phyloP scores from a whole-genome alignment of 2,329 filamentous ascomycete species.

The Periconia sp. region DNA sequence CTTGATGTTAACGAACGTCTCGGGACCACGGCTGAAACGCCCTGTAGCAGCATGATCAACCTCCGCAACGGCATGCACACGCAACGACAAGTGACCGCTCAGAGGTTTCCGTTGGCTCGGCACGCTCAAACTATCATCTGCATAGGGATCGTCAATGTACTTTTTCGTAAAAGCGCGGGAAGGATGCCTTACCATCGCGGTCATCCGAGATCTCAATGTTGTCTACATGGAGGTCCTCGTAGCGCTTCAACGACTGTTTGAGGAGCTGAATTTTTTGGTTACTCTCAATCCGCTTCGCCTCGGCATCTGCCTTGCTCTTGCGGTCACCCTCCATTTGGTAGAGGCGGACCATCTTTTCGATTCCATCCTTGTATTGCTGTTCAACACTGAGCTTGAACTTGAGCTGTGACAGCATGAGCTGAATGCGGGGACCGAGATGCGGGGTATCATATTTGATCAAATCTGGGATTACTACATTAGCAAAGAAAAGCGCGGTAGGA shows the following conservation, averaged over 20 bases:
- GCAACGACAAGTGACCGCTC: conserved; percentile 83
- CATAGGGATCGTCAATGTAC: conserved; percentile 29
- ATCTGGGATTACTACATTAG: conserved; percentile 58
- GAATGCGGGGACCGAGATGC: conserved; percentile 93
- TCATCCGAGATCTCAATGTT: conserved; percentile 78
- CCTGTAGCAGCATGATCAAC: conserved; percentile 87
- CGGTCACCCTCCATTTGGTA: conserved; percentile 97
- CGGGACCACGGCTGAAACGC: conserved; percentile 83
- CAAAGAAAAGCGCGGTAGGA: conserved; percentile 6
- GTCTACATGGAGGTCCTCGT: conserved; percentile 95
- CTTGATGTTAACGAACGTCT: conserved; percentile 95
- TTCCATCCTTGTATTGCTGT: conserved; percentile 97
- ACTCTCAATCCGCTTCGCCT: conserved; percentile 86
- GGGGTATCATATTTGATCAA: conserved; percentile 98
- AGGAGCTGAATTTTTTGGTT: conserved; percentile 96
- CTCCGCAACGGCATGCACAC: conserved; percentile 86
- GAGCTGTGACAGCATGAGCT: conserved; percentile 97
- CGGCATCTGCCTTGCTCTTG: conserved; percentile 92
- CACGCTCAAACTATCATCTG: conserved; percentile 94
- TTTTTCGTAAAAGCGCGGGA: background rate
- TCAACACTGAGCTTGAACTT: conserved; percentile 99
- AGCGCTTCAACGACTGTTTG: conserved; percentile 93
- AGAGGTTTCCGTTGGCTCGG: conserved; percentile 96
- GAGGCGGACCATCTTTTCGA: conserved; percentile 98
- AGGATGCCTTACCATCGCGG: conserved; percentile 68